Evolutionary conservation across 2,329 filamentous ascomycete genomes (phyloP), one percentile per base, ranked within the genome.

Genomic region (Cytospora leucostoma): DNA sequence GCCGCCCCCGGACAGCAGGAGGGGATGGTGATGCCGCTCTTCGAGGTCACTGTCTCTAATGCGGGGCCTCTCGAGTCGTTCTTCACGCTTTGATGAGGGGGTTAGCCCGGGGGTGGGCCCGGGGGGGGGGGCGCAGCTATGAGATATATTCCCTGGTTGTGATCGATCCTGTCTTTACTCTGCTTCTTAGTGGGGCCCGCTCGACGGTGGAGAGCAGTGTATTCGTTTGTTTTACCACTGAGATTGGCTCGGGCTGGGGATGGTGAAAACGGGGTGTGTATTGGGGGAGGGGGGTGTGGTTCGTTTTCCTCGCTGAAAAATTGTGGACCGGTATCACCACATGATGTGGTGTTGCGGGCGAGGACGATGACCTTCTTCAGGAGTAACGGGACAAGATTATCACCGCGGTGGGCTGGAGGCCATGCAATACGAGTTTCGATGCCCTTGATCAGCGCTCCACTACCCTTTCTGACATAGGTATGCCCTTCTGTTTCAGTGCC

Each of bases 41-140:
- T 66, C 4, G 64, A 66, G 53, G 61, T 66, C 11, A 54, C 61
- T 10, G 50, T 63, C 5, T 40, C 61, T 15, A 38, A 38, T 32
- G 27, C 37, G 7, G 32, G 40, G 38, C 59, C 54, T 35, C 51
- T 38, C 1, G 58, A 51, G 58, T 55, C 58, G 1, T 60, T 54
- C 5, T 60, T 60, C 13, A 60, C 58, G 38, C 50, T 60, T 37
- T 27, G 27, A 6, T 54, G 51, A 60, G 51, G 27, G 7, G 8
- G 27, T 17, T 15, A 19, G 7, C 2, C 4, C 4, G 27, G 27
- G 27, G 27, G 27, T 3, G 27, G 27, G 27, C n/a, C n/a, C 2
- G 27, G 27, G 27, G 27, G 27, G 27, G 27, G 27, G 27, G 27
- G 4, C 2, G 27, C 27, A 4, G 27, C 27, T 27, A 27, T 27